Conservation (phyloP, 1,139 yeast genomes). For the Lodderomyces pseudojiufengensis region DNA sequence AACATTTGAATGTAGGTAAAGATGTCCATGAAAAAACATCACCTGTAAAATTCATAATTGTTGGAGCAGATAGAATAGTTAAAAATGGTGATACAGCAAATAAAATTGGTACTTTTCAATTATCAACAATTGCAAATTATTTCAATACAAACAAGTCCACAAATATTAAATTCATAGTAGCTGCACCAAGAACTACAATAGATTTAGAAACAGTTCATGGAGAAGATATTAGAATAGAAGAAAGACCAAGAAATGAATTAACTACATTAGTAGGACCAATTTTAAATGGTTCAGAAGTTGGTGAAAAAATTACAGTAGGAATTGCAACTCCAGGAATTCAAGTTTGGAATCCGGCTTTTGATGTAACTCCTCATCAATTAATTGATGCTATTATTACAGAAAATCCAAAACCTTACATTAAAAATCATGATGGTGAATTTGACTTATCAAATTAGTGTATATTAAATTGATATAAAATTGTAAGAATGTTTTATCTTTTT, state of each 20-base stretch:
- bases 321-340: slow-evolving; percentile 81
- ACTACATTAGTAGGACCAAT: slow-evolving; percentile 69
- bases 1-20: slow-evolving; percentile 19
- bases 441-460: slow-evolving; percentile 22
- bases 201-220: slow-evolving; percentile 68
- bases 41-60: slow-evolving; percentile 82
- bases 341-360: slow-evolving; percentile 97
- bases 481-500: slow-evolving; percentile 4
- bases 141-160: slow-evolving; percentile 40
- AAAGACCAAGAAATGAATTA: slow-evolving; percentile 78
- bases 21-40: slow-evolving; percentile 26
- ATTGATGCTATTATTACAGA: slow-evolving; percentile 92
- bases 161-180: slow-evolving; percentile 78
- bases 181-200: slow-evolving; percentile 91
- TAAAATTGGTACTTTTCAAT: slow-evolving; percentile 93
- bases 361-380: slow-evolving; percentile 77
- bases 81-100: slow-evolving; percentile 93
- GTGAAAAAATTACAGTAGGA: slow-evolving; percentile 57
- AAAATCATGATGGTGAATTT: slow-evolving; percentile 45
- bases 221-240: slow-evolving; percentile 75
- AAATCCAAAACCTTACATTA: slow-evolving; percentile 47
- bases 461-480: slow-evolving; percentile 1
- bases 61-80: slow-evolving; percentile 98
- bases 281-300: slow-evolving; percentile 24
- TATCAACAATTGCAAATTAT: slow-evolving; percentile 60